Evolutionary conservation across 1,139 yeast genomes (phyloP), one percentile per base, ranked within the genome.

Genomic region (Geotrichum australiense): DNA sequence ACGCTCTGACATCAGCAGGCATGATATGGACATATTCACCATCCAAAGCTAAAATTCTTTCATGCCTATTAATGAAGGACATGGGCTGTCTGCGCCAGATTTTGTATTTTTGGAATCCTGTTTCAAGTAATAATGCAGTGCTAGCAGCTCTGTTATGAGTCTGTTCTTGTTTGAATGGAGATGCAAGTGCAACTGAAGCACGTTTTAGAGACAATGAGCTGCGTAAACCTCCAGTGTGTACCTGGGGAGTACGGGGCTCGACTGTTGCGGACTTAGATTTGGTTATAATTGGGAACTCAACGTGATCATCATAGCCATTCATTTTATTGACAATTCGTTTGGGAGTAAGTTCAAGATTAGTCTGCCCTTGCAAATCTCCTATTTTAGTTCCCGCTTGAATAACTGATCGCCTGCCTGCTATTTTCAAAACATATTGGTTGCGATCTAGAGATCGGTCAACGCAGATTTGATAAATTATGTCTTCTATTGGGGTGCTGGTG

Each of bases 21-120:
- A 89, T 78, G 41, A 91, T 73, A 57, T 89, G 93, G 12, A 91
- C 78, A 56, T 87, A 89, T 55, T 87, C 96, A 15, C 97, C 97
- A 61, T 91, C 97, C 33, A 91, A 75, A 1, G 94, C 89, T 37
- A 91, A 66, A 1, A 87, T 76, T 52, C 93, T 76, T 51, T 89
- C 95, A 48, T 86, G 85, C 41, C 87, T 74, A 45, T 79, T 78
- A 49, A 83, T 76, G 53, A 91, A 80, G 0, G 94, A 80, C 69
- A 89, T 78, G 39, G 80, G 86, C 56, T 87, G 91, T 47, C 93
- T 76, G 52, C 97, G 72, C 84, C 87, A 85, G 1, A 91, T 94
- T 31, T 76, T 80, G 76, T 89, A 76, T 50, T 71, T 74, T 49
- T 71, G 62, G 47, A 66, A 65, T 5, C 67, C 65, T 10, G 39